phyloP scores from a whole-genome alignment of 352 stramenopile genomes.

The Discostella stelligera region DNA sequence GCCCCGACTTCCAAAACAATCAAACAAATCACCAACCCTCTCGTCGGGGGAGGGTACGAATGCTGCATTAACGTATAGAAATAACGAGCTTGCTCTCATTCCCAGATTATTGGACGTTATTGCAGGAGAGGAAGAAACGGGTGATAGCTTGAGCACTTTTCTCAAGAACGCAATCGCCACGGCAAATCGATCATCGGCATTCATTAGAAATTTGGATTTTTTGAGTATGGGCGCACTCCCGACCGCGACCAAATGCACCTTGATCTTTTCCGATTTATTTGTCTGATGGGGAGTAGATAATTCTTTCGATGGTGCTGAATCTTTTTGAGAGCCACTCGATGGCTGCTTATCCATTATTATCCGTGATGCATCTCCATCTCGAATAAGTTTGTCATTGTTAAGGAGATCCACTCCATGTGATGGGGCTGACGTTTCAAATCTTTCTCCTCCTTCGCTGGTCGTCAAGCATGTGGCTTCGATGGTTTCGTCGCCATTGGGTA shows the following conservation, averaged over 20 bases:
- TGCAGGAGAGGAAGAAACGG: background rate
- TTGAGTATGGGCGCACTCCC: slow-evolving; percentile 80
- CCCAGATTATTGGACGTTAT: background rate
- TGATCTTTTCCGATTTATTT: slow-evolving; percentile 58
- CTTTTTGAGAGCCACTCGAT: slow-evolving; percentile 8
- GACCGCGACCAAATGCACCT: slow-evolving; percentile 81
- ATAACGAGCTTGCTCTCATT: slow-evolving; percentile 47
- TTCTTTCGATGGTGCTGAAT: slow-evolving; percentile 12
- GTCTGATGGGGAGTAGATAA: slow-evolving; percentile 2
- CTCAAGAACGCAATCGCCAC: slow-evolving; percentile 67
- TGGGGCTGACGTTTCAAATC: background rate
- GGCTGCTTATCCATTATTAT: background rate
- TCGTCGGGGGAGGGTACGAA: slow-evolving; percentile 77
- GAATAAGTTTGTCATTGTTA: background rate
- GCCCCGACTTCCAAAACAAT: slow-evolving; percentile 74
- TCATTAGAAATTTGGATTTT: slow-evolving; percentile 81
- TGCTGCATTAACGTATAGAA: slow-evolving; percentile 73
- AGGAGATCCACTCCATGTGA: background rate
- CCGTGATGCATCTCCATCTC: background rate
- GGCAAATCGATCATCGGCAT: slow-evolving; percentile 60
- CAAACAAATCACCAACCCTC: slow-evolving; percentile 70
- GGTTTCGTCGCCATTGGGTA: background rate
- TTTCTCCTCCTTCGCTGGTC: background rate
- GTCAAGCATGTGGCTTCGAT: background rate
- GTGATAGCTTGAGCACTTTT: slow-evolving; percentile 68